Conservation (phyloP, 306 rosid species). For the Lathyrus tuberosus region DNA sequence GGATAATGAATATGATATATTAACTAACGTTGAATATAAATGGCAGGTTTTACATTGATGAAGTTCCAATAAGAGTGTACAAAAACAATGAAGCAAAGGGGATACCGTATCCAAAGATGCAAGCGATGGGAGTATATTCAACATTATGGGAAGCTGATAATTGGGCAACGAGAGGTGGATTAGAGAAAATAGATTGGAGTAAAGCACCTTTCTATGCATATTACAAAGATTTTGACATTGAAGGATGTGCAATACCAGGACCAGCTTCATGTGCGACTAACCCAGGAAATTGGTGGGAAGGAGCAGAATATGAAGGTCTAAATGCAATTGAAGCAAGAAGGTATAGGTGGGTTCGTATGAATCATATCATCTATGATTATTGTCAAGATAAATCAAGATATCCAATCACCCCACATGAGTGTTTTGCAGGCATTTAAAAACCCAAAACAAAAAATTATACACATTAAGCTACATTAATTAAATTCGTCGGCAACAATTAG, state of each 20-base stretch:
- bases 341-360: slow-evolving; percentile 86
- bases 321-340: slow-evolving; percentile 54
- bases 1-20: too few species aligned
- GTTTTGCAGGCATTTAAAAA: slow-evolving; percentile 55
- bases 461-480: not conserved
- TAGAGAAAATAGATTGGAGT: slow-evolving; percentile 95
- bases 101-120: slow-evolving; percentile 68
- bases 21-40: not conserved
- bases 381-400: slow-evolving; percentile 75
- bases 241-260: slow-evolving; percentile 82
- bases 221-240: slow-evolving; percentile 88
- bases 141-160: slow-evolving; percentile 94
- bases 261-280: slow-evolving; percentile 62
- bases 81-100: slow-evolving; percentile 81
- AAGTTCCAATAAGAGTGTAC: slow-evolving; percentile 79
- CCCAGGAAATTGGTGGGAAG: slow-evolving; percentile 88
- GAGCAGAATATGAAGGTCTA: slow-evolving; percentile 58
- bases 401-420: slow-evolving; percentile 75
- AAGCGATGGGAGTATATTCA: slow-evolving; percentile 86
- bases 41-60: slow-evolving; percentile 74
- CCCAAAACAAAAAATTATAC: not conserved
- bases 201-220: slow-evolving; percentile 83
- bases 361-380: slow-evolving; percentile 86
- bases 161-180: slow-evolving; percentile 97
- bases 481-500: slow-evolving; percentile 4